These are phyloP conservation scores for Apiospora sp. DNA, from an alignment of 2,329 filamentous ascomycete species.

Conservation along the genomic window DNA sequence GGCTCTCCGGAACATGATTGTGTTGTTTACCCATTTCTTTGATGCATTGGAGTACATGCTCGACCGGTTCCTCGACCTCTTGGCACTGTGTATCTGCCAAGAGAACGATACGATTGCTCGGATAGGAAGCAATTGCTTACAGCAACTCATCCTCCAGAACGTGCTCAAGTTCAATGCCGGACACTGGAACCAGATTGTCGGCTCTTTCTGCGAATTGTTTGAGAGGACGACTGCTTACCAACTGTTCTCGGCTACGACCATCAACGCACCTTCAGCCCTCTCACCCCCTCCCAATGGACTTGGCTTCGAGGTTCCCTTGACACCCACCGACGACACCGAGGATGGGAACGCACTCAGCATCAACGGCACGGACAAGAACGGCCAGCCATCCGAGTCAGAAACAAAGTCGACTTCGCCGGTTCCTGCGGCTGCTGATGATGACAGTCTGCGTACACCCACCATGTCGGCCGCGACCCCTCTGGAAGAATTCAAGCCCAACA, in stretches of 20 bases:
- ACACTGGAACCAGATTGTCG: slow-evolving; percentile 95
- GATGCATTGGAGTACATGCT: slow-evolving; percentile 97
- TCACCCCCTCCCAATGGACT: slow-evolving; percentile 62
- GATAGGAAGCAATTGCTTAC: slow-evolving; percentile 97
- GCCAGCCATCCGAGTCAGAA: slow-evolving; percentile 44
- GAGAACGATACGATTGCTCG: slow-evolving; percentile 98
- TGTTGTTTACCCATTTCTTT: slow-evolving; percentile 98
- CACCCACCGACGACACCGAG: slow-evolving; percentile 52
- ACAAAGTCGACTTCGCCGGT: slow-evolving; percentile 35
- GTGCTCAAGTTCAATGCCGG: slow-evolving; percentile 87
- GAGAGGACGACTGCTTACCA: slow-evolving; percentile 94
- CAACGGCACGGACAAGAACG: slow-evolving; percentile 59
- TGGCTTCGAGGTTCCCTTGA: slow-evolving; percentile 55
- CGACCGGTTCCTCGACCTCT: slow-evolving; percentile 91
- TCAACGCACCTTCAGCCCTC: slow-evolving; percentile 60
- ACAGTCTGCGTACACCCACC: slow-evolving; percentile 31
- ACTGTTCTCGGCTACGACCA: slow-evolving; percentile 83
- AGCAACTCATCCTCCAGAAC: slow-evolving; percentile 96
- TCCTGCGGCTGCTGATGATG: slow-evolving; percentile 35
- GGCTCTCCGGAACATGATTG: slow-evolving; percentile 97
- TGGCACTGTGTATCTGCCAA: slow-evolving; percentile 96
- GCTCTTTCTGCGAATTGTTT: slow-evolving; percentile 95
- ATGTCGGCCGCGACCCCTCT: slow-evolving; percentile 58
- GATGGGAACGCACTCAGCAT: slow-evolving; percentile 69
- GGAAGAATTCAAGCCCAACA: slow-evolving; percentile 87